Percentiles rank a stretch among this genome's conserved stretches.
These are phyloP conservation scores for Botrytis sinoallii DNA, from an alignment of 2,329 filamentous ascomycete species.

Conservation along the genomic window DNA sequence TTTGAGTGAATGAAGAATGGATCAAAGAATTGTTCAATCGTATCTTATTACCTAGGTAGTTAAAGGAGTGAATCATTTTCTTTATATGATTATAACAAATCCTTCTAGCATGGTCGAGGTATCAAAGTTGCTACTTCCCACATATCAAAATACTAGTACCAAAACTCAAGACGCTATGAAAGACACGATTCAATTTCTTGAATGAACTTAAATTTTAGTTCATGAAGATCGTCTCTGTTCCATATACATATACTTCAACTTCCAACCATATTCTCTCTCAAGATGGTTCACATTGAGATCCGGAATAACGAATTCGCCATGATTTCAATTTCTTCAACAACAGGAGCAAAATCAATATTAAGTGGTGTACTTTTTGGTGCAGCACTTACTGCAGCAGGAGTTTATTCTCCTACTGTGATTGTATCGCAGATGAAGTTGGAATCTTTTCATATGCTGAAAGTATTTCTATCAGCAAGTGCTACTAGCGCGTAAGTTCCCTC, in stretches of 20 bases:
- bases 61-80: background rate
- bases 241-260: background rate
- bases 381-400: constrained; percentile 57
- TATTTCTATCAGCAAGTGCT: constrained; percentile 60
- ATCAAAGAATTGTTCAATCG: background rate
- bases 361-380: constrained; percentile 58
- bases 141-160: constrained; percentile 4
- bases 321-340: constrained; percentile 14
- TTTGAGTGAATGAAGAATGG: constrained; percentile 2
- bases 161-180: constrained; percentile 6
- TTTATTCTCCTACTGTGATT: constrained; percentile 59
- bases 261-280: background rate
- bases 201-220: constrained; percentile 8
- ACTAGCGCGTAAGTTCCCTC: constrained; percentile 53
- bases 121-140: constrained; percentile 11
- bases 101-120: constrained; percentile 5
- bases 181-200: background rate
- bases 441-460: constrained; percentile 64
- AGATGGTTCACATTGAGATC: background rate
- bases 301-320: constrained; percentile 5
- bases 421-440: constrained; percentile 57
- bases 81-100: constrained; percentile 2
- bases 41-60: background rate
- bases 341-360: constrained; percentile 11
- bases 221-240: background rate